Conservation (phyloP, 108 stramenopile genomes). For the Nitzschia inconspicua region DNA sequence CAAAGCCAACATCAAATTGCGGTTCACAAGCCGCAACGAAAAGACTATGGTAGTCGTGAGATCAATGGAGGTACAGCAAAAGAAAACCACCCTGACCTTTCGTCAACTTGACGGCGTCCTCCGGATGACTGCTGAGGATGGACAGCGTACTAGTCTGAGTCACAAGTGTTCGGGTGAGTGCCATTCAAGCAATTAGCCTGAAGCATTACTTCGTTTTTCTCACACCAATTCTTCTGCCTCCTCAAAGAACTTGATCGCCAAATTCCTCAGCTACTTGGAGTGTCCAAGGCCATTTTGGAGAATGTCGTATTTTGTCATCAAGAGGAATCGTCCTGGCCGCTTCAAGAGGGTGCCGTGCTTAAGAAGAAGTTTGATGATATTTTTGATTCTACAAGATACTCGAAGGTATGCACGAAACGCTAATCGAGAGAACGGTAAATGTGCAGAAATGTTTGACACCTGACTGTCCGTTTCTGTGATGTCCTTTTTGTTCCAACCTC, state of each 20-base stretch:
- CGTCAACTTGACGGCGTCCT: conserved; percentile 91
- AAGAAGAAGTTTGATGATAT: conserved; percentile 99
- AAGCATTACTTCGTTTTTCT: too few relatives aligned
- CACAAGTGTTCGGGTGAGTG: conserved; percentile 95
- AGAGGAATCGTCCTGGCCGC: conserved; percentile 88
- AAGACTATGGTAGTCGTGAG: conserved; percentile 86
- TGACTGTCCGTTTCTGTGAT: too few relatives aligned
- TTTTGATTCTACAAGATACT: conserved; percentile 89
- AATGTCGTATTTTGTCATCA: conserved; percentile 83
- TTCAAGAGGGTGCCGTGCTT: conserved; percentile 94
- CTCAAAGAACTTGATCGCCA: conserved; percentile 90
- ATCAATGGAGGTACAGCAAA: conserved; percentile 90
- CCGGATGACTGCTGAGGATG: conserved; percentile 57
- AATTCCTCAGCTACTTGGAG: conserved; percentile 84
- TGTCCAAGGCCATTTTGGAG: conserved; percentile 94
- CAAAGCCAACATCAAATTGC: conserved; percentile 84
- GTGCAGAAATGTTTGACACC: too few relatives aligned
- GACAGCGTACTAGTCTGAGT: conserved; percentile 55
- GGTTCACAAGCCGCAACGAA: conserved; percentile 80
- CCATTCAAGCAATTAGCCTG: too few relatives aligned
- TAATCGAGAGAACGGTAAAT: too few relatives aligned
- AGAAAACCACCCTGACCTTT: conserved; percentile 77
- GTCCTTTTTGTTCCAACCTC: too few relatives aligned
- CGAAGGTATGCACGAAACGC: too few relatives aligned
- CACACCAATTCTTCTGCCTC: too few relatives aligned